These are phyloP conservation scores for Trypanosoma theileri DNA, from an alignment of 208 protist species.

Conservation along the genomic window DNA sequence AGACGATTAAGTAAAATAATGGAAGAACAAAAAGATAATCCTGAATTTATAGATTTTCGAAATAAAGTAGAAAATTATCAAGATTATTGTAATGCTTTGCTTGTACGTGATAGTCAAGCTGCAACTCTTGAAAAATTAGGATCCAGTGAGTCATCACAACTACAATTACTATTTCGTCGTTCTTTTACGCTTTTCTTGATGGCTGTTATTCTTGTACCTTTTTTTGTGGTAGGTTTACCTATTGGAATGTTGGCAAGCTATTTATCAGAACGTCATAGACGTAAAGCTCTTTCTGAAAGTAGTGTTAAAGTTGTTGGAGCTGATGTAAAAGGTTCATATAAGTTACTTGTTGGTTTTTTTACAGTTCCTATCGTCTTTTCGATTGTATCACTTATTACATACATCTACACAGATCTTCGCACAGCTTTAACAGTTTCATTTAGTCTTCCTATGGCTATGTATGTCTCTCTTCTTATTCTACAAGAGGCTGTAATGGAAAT, in stretches of 20 bases:
- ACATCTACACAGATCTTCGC: conserved; percentile 57
- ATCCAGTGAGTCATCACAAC: conserved; percentile 48
- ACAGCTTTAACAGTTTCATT: conserved; percentile 71
- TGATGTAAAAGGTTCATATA: conserved; percentile 91
- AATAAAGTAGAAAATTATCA: conserved; percentile 81
- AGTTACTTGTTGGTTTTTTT: conserved; percentile 72
- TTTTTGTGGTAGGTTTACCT: conserved; percentile 76
- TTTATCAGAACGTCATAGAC: conserved; percentile 47
- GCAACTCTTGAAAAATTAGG: conserved; percentile 77
- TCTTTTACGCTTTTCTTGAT: conserved; percentile 79
- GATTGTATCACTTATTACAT: conserved; percentile 59
- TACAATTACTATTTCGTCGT: conserved; percentile 69
- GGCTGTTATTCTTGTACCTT: conserved; percentile 78
- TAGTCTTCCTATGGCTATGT: conserved; percentile 89
- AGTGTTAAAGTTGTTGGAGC: conserved; percentile 88
- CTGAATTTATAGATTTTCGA: conserved; percentile 68
- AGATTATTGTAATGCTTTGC: conserved; percentile 75
- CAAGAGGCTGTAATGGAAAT: conserved; percentile 85
- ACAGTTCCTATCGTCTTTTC: conserved; percentile 62
- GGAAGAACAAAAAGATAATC: conserved; percentile 58
- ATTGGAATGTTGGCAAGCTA: conserved; percentile 68
- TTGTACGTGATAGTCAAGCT: conserved; percentile 85
- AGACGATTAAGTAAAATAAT: conserved; percentile 80
- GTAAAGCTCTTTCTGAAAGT: conserved; percentile 73
- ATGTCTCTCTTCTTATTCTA: conserved; percentile 84